phyloP scores from a whole-genome alignment of 2,329 filamentous ascomycete genomes.

The Coniochaeta ligniaria region DNA sequence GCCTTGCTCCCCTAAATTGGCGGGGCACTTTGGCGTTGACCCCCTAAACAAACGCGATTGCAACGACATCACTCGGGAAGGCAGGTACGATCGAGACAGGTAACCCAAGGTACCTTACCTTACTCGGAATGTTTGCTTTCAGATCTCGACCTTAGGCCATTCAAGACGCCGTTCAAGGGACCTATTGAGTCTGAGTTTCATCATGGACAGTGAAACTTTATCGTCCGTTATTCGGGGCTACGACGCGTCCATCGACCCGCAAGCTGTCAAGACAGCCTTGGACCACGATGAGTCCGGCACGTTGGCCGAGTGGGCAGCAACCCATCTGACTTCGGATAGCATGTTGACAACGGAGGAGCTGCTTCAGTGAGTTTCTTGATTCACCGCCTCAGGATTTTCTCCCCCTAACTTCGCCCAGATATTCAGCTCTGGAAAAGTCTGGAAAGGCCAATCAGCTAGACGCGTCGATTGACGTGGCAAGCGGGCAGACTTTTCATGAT shows the following conservation, averaged over 20 bases:
- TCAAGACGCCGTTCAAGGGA: too few relatives aligned
- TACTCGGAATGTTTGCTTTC: too few relatives aligned
- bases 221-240: slow-evolving; percentile 21
- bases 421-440: slow-evolving; percentile 37
- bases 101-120: too few relatives aligned
- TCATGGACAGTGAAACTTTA: slow-evolving; percentile 20
- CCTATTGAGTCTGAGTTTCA: not conserved
- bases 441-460: slow-evolving; percentile 40
- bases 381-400: not conserved
- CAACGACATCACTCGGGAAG: not conserved
- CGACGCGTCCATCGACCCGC: slow-evolving; percentile 25
- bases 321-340: slow-evolving; percentile 41
- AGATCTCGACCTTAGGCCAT: too few relatives aligned
- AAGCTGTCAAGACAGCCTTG: slow-evolving; percentile 17
- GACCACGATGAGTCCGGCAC: slow-evolving; percentile 24
- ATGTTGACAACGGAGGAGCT: slow-evolving; percentile 48
- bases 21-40: not conserved
- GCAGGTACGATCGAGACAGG: not conserved
- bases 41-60: not conserved
- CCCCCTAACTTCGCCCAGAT: slow-evolving; percentile 28
- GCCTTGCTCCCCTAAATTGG: not conserved
- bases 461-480: slow-evolving; percentile 35
- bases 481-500: slow-evolving; percentile 46
- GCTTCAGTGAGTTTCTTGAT: slow-evolving; percentile 33
- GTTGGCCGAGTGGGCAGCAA: slow-evolving; percentile 39